phyloP scores from a whole-genome alignment of 2,329 filamentous ascomycete genomes.

The Alternaria arborescens region DNA sequence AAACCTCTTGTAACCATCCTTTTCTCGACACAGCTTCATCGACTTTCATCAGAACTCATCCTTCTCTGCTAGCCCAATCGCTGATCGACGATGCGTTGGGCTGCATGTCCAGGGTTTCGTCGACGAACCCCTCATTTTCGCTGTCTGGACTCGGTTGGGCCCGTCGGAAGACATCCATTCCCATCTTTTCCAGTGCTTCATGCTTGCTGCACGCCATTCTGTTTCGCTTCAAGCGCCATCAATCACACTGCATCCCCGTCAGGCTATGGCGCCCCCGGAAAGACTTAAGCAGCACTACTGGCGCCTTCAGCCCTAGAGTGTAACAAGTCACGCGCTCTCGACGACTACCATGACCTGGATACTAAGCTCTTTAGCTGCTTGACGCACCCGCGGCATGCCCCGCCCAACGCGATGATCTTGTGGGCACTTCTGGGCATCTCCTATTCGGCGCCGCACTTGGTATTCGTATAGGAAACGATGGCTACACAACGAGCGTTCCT shows the following conservation, averaged over 20 bases:
- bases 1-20: slow-evolving; percentile 40
- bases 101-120: slow-evolving; percentile 26
- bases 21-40: slow-evolving; percentile 36
- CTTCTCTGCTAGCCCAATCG: slow-evolving; percentile 26
- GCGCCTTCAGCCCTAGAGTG: slow-evolving; percentile 28
- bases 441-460: slow-evolving; percentile 25
- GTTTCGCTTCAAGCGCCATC: slow-evolving; percentile 48
- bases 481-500: slow-evolving; percentile 34
- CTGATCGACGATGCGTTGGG: slow-evolving; percentile 30
- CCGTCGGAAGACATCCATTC: slow-evolving; percentile 27
- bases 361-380: slow-evolving; percentile 21
- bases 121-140: slow-evolving; percentile 38
- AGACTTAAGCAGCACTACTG: slow-evolving; percentile 26
- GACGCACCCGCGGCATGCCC: slow-evolving; percentile 20
- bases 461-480: slow-evolving; percentile 18
- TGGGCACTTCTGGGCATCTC: slow-evolving; percentile 29
- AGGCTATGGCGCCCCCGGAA: slow-evolving; percentile 30
- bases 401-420: slow-evolving; percentile 25
- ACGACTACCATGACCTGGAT: slow-evolving; percentile 32
- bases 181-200: slow-evolving; percentile 37
- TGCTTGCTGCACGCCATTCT: slow-evolving; percentile 50
- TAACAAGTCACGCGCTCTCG: slow-evolving; percentile 44
- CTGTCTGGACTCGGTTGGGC: slow-evolving; percentile 40
- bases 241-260: slow-evolving; percentile 31
- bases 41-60: slow-evolving; percentile 20